phyloP scores from a whole-genome alignment of 176 grass and related monocot genomes.

The Thalia dealbata region DNA sequence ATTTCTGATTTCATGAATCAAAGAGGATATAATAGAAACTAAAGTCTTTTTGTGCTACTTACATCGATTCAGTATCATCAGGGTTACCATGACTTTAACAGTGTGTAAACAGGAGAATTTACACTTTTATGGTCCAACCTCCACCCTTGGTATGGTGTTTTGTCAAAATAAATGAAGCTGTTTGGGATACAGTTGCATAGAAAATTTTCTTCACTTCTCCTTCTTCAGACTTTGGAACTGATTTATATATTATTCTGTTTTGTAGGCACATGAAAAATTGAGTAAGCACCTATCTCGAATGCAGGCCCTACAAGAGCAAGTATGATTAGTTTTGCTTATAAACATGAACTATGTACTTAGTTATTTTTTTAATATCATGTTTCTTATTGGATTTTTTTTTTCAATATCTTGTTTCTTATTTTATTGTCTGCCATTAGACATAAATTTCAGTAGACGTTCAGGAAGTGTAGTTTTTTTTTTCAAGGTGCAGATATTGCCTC shows the following conservation, averaged over 20 bases:
- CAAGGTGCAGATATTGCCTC: too few relatives aligned
- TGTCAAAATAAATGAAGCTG: background rate
- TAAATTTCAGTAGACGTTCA: too few relatives aligned
- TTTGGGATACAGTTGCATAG: background rate
- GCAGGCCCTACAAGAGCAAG: constrained; percentile 59
- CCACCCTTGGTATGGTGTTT: background rate
- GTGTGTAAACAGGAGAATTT: background rate
- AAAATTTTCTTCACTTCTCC: background rate
- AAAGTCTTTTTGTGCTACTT: background rate
- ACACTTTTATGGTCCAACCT: background rate
- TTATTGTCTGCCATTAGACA: too few relatives aligned
- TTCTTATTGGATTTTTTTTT: background rate
- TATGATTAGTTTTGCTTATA: constrained; percentile 26
- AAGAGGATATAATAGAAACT: background rate
- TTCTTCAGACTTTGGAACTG: background rate
- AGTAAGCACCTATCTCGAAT: constrained; percentile 45
- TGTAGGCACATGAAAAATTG: constrained; percentile 62
- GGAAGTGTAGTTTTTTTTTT: too few relatives aligned
- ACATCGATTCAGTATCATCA: background rate
- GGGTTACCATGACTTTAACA: background rate
- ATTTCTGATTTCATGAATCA: background rate
- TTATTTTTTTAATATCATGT: background rate
- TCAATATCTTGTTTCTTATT: too few relatives aligned
- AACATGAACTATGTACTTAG: background rate
- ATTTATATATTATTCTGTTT: constrained; percentile 1